Evolutionary conservation across 2,329 filamentous ascomycete species (phyloP), one percentile per base, ranked within the genome.

Genomic region (Alternaria panax): DNA sequence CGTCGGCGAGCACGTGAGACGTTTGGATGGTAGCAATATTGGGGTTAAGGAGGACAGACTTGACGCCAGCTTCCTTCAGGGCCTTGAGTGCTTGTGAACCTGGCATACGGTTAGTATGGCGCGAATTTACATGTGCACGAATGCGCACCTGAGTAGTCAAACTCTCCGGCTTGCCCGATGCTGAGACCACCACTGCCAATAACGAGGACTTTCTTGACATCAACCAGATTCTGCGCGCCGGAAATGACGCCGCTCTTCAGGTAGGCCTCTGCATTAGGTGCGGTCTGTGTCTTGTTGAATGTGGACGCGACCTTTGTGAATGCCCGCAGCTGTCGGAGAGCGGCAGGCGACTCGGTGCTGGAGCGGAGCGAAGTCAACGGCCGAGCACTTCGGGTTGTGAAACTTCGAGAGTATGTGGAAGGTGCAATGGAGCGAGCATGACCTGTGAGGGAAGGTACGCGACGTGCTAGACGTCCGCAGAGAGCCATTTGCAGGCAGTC

Each of bases 1-100:
- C 93, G 77, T 98, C 94, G 75, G 93, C 93, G 77, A 98, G 90
- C 74, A 90, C 90, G 85, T 98, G 94, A 79, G 96, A 93, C 71
- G 94, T 98, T 83, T 98, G 94, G 75, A 98, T 98, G 59, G 95
- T 98, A 61, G 94, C 94, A 78, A 98, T 98, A 80, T 98, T 98
- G 73, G 94, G 94, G 82, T 98, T 98, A 79, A 98, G 93, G 66
- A 98, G 88, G 55, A 98, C 91, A 9, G 94, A 97, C 69, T 89
- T 82, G 61, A 98, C 92, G 62, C 92, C 92, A 65, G 93, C 94
- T 82, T 98, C 94, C 82, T 97, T 98, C 63, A 99, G 86, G 38
- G 95, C 95, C 83, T 98, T 98, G 64, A 99, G 86, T 54, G 95
- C 95, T 84, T 98, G 95, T 6, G 94, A 93, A 66, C 95, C 93